These are phyloP conservation scores for Aplosporella prunicola DNA, from an alignment of 2,329 filamentous ascomycete species.

Conservation along the genomic window DNA sequence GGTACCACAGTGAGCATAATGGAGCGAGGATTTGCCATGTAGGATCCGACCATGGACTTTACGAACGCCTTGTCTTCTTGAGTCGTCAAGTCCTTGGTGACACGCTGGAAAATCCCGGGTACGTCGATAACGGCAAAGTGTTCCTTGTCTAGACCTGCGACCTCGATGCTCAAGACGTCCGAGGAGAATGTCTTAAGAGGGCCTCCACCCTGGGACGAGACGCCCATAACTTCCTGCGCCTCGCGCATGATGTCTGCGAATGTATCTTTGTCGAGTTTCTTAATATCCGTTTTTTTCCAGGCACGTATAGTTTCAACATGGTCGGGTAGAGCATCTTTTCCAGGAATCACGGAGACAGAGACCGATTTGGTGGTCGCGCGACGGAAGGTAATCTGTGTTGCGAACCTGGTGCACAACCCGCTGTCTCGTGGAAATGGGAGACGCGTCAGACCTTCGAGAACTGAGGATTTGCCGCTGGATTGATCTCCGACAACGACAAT, in stretches of 20 bases:
- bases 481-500: slow-evolving; percentile 28
- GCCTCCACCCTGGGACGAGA: slow-evolving; percentile 23
- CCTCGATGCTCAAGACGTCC: slow-evolving; percentile 35
- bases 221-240: slow-evolving; percentile 45
- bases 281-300: slow-evolving; percentile 18
- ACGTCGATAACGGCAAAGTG: slow-evolving; percentile 38
- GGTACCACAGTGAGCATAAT: slow-evolving; percentile 23
- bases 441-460: slow-evolving; percentile 25
- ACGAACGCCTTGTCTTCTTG: slow-evolving; percentile 20
- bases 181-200: slow-evolving; percentile 26
- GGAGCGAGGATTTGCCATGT: slow-evolving; percentile 21
- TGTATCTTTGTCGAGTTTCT: slow-evolving; percentile 12
- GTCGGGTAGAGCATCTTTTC: slow-evolving; percentile 15
- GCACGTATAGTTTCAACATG: slow-evolving; percentile 15
- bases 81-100: slow-evolving; percentile 16
- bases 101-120: slow-evolving; percentile 36
- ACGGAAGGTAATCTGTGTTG: slow-evolving; percentile 39
- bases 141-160: slow-evolving; percentile 31
- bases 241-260: slow-evolving; percentile 15
- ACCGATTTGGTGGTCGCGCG: slow-evolving; percentile 18
- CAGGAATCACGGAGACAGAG: slow-evolving; percentile 30
- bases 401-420: slow-evolving; percentile 36
- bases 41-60: slow-evolving; percentile 16
- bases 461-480: slow-evolving; percentile 29
- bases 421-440: slow-evolving; percentile 31